Base-by-base conservation (phyloP, 208 protist genomes). In the Spongospora subterranea region DNA sequence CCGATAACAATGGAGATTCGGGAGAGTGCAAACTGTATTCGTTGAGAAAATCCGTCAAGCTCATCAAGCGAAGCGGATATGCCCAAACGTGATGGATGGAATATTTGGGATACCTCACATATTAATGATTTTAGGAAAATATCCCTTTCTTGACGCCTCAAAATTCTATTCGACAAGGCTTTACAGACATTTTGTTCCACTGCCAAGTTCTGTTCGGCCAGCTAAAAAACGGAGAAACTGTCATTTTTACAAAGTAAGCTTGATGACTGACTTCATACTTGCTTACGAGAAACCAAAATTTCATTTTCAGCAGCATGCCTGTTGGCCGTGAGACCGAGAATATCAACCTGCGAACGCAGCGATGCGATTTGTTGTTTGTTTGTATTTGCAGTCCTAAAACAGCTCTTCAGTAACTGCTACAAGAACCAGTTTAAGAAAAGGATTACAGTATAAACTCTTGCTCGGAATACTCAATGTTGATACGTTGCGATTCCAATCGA, bases 21-120 rank as follows among this genome's bases (percentile, higher is more conserved):
- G 17, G 71, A 82, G 6, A 82, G n/a, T 6, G 71, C 71, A 82
- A 82, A 82, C 13, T 82, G 6, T 13, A 82, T 82, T 35, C 71
- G 6, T n/a, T 82, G 71, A 20, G 71, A 6, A n/a, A 82, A 82
- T 35, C 17, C 71, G 13, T 82, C 71, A 20, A 82, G n/a, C 35
- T 82, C 71, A 43, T 82, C 71, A 60, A 60, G 50, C 6, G 50
- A 6, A 60, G 6, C 50, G 50, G 24, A 60, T 24, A 60, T 60
- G 50, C 50, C 50, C 24, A n/a, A n/a, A n/a, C 50, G 50, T 29
- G 24, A 60, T 60, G 50, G 50, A 6, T 60, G 50, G 13, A 60
- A 24, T 60, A 29, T 60, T 24, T 60, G 71, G 17, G 6, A 35
- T 20, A 82, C 11, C 54, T 65, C 20, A 17, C 54, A 65, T 32